Evolutionary conservation across 441 rosid genomes (phyloP).

Genomic region (Geranium incanum): DNA sequence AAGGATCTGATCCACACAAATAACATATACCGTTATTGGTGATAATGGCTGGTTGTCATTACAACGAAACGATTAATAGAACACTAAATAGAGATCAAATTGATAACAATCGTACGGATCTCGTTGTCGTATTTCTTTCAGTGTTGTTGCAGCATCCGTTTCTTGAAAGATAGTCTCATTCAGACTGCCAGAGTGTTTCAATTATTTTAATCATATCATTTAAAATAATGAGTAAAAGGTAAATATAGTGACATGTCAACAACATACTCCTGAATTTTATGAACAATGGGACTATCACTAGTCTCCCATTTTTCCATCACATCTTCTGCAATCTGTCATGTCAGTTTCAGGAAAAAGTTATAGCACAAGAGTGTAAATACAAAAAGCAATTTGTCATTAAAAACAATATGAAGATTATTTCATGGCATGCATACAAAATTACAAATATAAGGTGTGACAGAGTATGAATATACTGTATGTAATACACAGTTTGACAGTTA

Average conservation of each 20-base stretch:
- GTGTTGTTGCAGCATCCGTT: slow-evolving; percentile 80
- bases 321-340: slow-evolving; percentile 78
- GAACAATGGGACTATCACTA: slow-evolving; percentile 79
- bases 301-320: slow-evolving; percentile 93
- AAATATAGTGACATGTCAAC: not conserved
- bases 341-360: slow-evolving; percentile 14
- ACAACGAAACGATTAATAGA: slow-evolving; percentile 14
- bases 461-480: not conserved
- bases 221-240: not conserved
- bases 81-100: slow-evolving; percentile 7
- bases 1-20: slow-evolving; percentile 43
- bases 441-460: not conserved
- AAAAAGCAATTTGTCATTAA: not conserved
- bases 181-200: slow-evolving; percentile 45
- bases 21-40: not conserved
- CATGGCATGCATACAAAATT: not conserved
- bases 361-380: not conserved
- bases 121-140: slow-evolving; percentile 72
- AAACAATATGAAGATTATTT: not conserved
- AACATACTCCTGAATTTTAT: slow-evolving; percentile 90
- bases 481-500: slow-evolving; percentile 1
- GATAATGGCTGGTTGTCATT: not conserved
- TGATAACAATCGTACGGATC: slow-evolving; percentile 62
- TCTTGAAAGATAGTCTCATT: slow-evolving; percentile 72
- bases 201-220: not conserved